These are phyloP conservation scores for Hyphopichia homilentoma DNA, from an alignment of 805 yeast species.

Conservation along the genomic window DNA sequence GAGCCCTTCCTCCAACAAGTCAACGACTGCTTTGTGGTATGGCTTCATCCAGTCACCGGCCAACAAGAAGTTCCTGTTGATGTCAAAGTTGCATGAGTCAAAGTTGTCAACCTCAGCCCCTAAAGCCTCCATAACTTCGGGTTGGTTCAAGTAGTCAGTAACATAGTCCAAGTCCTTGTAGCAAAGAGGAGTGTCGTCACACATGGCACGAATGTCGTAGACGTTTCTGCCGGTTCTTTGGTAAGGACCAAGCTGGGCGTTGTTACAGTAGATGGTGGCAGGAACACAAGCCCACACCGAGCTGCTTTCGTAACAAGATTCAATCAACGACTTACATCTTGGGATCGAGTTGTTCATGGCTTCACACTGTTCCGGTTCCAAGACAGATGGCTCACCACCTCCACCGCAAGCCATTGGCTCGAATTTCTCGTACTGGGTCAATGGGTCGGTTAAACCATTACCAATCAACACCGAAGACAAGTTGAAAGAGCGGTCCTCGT, in stretches of 20 bases:
- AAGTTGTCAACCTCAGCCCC: slow-evolving; percentile 88
- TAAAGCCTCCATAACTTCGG: slow-evolving; percentile 70
- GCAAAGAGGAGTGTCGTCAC: slow-evolving; percentile 69
- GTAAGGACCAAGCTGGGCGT: slow-evolving; percentile 76
- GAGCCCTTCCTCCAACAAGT: slow-evolving; percentile 60
- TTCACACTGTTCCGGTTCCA: slow-evolving; percentile 66
- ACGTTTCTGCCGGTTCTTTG: slow-evolving; percentile 84
- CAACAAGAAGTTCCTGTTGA: slow-evolving; percentile 74
- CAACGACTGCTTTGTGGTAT: slow-evolving; percentile 54
- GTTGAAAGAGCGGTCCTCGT: slow-evolving; percentile 42
- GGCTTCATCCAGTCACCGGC: slow-evolving; percentile 94
- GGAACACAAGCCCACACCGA: slow-evolving; percentile 86
- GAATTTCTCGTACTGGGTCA: slow-evolving; percentile 72
- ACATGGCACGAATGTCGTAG: slow-evolving; percentile 79
- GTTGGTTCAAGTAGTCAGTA: slow-evolving; percentile 73
- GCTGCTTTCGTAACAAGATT: slow-evolving; percentile 72
- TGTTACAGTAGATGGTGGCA: slow-evolving; percentile 86
- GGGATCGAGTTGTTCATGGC: slow-evolving; percentile 59
- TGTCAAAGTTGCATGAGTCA: slow-evolving; percentile 72
- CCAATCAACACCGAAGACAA: slow-evolving; percentile 83
- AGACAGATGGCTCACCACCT: slow-evolving; percentile 78
- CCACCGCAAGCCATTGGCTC: slow-evolving; percentile 93
- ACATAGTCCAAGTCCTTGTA: slow-evolving; percentile 75
- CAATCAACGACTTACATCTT: slow-evolving; percentile 72
- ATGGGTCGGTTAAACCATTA: slow-evolving; percentile 86